A percentile compares a stretch with the other conserved stretches of the same genome.
These are phyloP conservation scores for Ustulina deusta DNA, from an alignment of 2,329 filamentous ascomycete species.

Conservation along the genomic window DNA sequence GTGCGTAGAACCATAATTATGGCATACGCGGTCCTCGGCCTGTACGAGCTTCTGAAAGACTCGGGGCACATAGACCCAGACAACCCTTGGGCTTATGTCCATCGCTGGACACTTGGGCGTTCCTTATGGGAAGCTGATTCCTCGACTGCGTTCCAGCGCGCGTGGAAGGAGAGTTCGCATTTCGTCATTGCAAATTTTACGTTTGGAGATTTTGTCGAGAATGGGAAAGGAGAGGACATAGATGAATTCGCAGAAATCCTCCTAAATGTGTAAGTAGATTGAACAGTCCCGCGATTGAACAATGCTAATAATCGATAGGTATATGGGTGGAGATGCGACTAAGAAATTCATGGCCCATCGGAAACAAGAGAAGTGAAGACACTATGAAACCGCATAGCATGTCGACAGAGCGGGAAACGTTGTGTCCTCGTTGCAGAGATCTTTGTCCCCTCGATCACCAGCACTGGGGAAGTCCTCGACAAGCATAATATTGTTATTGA, in stretches of 20 bases:
- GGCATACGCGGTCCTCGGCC: constrained; percentile 46
- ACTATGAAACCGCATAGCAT: background rate
- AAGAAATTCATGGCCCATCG: constrained; percentile 41
- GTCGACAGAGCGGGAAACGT: background rate
- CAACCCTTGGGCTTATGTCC: constrained; percentile 45
- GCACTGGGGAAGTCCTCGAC: background rate
- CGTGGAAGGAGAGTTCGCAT: constrained; percentile 48
- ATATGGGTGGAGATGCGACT: constrained; percentile 46
- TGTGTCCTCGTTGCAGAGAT: background rate
- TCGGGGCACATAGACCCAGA: constrained; percentile 31
- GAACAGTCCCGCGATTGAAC: background rate
- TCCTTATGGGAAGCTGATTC: constrained; percentile 50
- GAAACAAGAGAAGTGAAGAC: background rate
- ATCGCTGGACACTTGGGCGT: constrained; percentile 51
- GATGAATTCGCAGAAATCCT: constrained; percentile 51
- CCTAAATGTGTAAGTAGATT: constrained; percentile 43
- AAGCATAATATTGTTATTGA: background rate
- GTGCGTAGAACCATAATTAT: constrained; percentile 51
- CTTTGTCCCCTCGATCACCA: background rate
- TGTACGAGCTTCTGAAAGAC: constrained; percentile 49
- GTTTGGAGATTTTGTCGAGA: constrained; percentile 47
- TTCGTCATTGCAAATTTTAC: constrained; percentile 49
- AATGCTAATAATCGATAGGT: constrained; percentile 41
- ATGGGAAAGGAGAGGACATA: constrained; percentile 47
- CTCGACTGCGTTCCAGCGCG: constrained; percentile 46